Evolutionary conservation across 768 basidiomycete genomes (phyloP).

Genomic region (Trametes gibbosa): DNA sequence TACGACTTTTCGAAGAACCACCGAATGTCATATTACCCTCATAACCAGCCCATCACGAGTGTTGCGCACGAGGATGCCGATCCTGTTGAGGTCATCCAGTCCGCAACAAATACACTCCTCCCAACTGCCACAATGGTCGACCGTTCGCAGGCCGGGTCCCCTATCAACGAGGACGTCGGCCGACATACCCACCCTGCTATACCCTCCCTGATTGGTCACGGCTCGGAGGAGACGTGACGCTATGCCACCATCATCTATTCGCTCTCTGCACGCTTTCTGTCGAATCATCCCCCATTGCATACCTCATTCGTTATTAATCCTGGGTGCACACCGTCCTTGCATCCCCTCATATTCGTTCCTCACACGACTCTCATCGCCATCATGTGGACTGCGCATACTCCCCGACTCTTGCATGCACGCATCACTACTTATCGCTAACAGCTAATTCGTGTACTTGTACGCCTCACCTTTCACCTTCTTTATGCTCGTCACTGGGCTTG

Average conservation of each 20-base stretch:
- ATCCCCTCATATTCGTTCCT: conserved; percentile 1
- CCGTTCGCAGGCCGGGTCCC: conserved; percentile 42
- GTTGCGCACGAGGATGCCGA: conserved; percentile 25
- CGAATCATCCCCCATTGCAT: neutral
- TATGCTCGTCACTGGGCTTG: neutral
- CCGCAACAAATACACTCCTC: conserved; percentile 38
- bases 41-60: conserved; percentile 61
- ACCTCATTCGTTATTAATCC: conserved; percentile 2
- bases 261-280: neutral
- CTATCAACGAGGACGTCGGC: conserved; percentile 23
- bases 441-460: conserved; percentile 13
- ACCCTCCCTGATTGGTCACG: conserved; percentile 35
- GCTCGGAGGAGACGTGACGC: conserved; percentile 1
- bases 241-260: neutral
- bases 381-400: conserved; percentile 15
- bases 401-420: neutral
- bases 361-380: neutral
- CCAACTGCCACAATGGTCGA: conserved; percentile 45
- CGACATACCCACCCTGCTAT: conserved; percentile 21
- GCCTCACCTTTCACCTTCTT: neutral
- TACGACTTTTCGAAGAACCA: conserved; percentile 79
- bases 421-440: conserved; percentile 15
- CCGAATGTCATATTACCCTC: conserved; percentile 85
- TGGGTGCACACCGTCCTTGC: neutral
- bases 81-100: conserved; percentile 29